phyloP scores from a whole-genome alignment of 495 filamentous ascomycete genomes.

The Talaromyces stipitatus region DNA sequence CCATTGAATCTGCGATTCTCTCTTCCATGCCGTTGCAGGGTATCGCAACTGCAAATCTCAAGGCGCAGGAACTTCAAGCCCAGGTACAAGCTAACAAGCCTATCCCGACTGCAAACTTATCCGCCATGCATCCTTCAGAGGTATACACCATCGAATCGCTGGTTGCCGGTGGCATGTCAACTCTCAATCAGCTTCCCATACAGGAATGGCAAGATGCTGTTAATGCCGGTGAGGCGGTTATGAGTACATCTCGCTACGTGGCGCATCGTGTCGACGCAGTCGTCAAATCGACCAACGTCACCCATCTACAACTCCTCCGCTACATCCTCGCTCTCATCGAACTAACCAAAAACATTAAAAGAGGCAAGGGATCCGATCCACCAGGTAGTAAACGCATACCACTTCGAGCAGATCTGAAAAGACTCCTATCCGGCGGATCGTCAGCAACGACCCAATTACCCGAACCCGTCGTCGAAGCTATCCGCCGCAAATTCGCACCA shows the following conservation, averaged over 20 bases:
- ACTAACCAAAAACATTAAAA: constrained; percentile 48
- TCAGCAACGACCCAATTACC: constrained; percentile 28
- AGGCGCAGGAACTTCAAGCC: constrained; percentile 57
- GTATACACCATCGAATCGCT: constrained; percentile 71
- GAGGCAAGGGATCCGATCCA: constrained; percentile 10
- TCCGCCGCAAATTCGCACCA: constrained; percentile 64
- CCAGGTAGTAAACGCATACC: constrained; percentile 33
- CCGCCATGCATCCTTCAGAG: constrained; percentile 64
- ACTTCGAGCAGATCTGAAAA: constrained; percentile 31
- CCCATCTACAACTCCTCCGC: constrained; percentile 50
- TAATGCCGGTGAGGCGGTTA: constrained; percentile 44
- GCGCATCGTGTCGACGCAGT: constrained; percentile 50
- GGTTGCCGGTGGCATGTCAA: constrained; percentile 43
- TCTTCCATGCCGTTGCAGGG: constrained; percentile 48
- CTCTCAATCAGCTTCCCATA: constrained; percentile 53
- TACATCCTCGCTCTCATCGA: constrained; percentile 54
- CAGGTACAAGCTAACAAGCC: constrained; percentile 65
- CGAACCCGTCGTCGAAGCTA: constrained; percentile 57
- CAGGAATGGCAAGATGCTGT: constrained; percentile 70
- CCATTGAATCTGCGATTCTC: constrained; percentile 55
- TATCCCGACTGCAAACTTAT: constrained; percentile 65
- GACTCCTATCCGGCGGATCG: constrained; percentile 22
- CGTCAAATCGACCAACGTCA: constrained; percentile 46
- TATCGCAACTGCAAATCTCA: constrained; percentile 49
- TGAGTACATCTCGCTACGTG: constrained; percentile 58